Percentiles rank a stretch among this genome's conserved stretches.
Evolutionary conservation across 2,329 filamentous ascomycete genomes (phyloP).

Genomic region (Xylaria sp.): DNA sequence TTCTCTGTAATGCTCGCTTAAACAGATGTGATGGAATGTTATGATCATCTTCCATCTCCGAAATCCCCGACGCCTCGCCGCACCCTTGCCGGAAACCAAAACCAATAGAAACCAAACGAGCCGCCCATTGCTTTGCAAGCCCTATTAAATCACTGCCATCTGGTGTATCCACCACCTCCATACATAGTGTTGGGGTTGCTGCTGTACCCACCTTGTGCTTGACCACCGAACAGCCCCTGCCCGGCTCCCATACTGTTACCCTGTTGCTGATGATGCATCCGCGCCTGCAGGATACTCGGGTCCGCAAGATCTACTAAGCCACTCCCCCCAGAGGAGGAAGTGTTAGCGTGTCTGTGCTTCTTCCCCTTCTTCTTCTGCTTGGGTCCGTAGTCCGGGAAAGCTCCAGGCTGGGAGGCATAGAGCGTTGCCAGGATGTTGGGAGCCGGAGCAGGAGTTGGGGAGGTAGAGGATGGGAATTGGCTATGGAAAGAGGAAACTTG

Average conservation of each 20-base stretch:
- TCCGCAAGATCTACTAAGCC: conserved; percentile 99
- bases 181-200: conserved; percentile 91
- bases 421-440: conserved; percentile 90
- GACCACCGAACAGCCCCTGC: conserved; percentile 89
- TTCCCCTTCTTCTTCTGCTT: conserved; percentile 99
- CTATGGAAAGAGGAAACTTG: conserved; percentile 87
- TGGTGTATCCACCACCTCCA: conserved; percentile 68
- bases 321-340: conserved; percentile 99
- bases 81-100: conserved; percentile 49
- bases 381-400: conserved; percentile 90
- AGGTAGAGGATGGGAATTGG: conserved; percentile 84
- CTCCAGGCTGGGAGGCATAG: conserved; percentile 86
- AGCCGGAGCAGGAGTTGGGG: conserved; percentile 90
- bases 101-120: conserved; percentile 39
- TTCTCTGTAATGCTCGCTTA: conserved; percentile 61
- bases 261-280: conserved; percentile 89
- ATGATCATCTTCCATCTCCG: conserved; percentile 48
- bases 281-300: conserved; percentile 98
- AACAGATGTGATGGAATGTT: conserved; percentile 54
- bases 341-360: conserved; percentile 99
- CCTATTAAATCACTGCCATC: conserved; percentile 65
- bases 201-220: conserved; percentile 97
- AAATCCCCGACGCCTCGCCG: conserved; percentile 47
- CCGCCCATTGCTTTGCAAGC: conserved; percentile 40
- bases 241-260: conserved; percentile 81